Conservation (phyloP, 805 yeast genomes). For the Zygotorulaspora danielsina region DNA sequence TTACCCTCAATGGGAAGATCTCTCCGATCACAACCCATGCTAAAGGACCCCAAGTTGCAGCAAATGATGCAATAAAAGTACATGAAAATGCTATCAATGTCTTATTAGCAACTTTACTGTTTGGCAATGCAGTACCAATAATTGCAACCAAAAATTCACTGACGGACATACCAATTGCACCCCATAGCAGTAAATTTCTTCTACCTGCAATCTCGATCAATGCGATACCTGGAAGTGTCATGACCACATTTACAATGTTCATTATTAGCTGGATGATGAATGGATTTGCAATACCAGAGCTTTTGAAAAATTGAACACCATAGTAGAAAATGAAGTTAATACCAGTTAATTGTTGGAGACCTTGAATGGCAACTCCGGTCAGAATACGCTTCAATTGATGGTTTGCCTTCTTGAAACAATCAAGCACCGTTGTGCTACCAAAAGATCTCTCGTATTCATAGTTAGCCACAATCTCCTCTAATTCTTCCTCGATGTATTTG, state of each 20-base stretch:
- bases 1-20: conserved; percentile 67
- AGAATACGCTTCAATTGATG: conserved; percentile 45
- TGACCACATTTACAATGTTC: conserved; percentile 57
- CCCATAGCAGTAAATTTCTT: conserved; percentile 45
- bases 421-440: conserved; percentile 59
- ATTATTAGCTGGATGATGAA: conserved; percentile 56
- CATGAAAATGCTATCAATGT: conserved; percentile 70
- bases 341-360: conserved; percentile 68
- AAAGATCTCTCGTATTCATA: conserved; percentile 56
- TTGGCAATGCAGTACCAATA: conserved; percentile 35
- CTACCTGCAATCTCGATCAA: conserved; percentile 55
- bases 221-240: conserved; percentile 50
- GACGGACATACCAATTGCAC: conserved; percentile 52
- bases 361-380: conserved; percentile 57
- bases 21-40: conserved; percentile 65
- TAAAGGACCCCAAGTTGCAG: conserved; percentile 75
- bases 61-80: conserved; percentile 67
- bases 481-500: conserved; percentile 51
- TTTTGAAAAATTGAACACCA: conserved; percentile 57
- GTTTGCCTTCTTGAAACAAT: conserved; percentile 64
- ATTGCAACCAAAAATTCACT: conserved; percentile 49
- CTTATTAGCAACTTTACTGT: conserved; percentile 53
- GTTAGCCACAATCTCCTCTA: conserved; percentile 55
- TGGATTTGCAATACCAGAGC: conserved; percentile 57
- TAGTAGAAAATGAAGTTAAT: conserved; percentile 65